A percentile compares a stretch with the other conserved stretches of the same genome.
Conservation (phyloP, 345 rosid species). For the Citrus australasica region DNA sequence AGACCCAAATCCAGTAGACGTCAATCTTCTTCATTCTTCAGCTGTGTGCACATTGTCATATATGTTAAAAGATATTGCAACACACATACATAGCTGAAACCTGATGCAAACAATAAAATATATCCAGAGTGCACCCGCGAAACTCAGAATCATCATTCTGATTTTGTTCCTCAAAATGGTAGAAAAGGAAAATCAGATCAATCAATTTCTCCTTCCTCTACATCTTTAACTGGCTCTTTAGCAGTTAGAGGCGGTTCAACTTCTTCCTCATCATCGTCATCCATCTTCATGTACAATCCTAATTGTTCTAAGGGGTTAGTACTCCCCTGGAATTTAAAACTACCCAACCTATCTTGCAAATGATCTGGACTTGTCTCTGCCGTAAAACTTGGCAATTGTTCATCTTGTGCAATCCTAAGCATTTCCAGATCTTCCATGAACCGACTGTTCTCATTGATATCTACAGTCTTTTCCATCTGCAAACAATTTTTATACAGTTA, state of each 20-base stretch:
- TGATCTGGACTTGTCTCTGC: constrained; percentile 59
- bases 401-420: constrained; percentile 54
- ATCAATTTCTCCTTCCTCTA: constrained; percentile 60
- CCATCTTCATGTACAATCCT: constrained; percentile 76
- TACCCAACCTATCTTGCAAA: constrained; percentile 48
- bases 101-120: neutral
- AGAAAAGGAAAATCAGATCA: constrained; percentile 11
- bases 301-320: constrained; percentile 75
- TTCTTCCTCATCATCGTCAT: constrained; percentile 64
- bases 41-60: neutral
- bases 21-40: constrained; percentile 1
- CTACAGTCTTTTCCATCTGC: constrained; percentile 97
- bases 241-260: constrained; percentile 37
- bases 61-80: neutral
- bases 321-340: constrained; percentile 65
- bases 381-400: constrained; percentile 40
- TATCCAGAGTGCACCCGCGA: neutral
- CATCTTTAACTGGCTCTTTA: constrained; percentile 30
- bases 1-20: neutral
- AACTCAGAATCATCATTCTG: neutral
- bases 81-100: neutral
- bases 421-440: constrained; percentile 84
- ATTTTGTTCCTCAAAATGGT: neutral
- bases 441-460: constrained; percentile 70
- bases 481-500: constrained; percentile 3